Base-by-base conservation (phyloP, 371 early-diverging fungal genomes). In the Syncephalastrum monosporum region DNA sequence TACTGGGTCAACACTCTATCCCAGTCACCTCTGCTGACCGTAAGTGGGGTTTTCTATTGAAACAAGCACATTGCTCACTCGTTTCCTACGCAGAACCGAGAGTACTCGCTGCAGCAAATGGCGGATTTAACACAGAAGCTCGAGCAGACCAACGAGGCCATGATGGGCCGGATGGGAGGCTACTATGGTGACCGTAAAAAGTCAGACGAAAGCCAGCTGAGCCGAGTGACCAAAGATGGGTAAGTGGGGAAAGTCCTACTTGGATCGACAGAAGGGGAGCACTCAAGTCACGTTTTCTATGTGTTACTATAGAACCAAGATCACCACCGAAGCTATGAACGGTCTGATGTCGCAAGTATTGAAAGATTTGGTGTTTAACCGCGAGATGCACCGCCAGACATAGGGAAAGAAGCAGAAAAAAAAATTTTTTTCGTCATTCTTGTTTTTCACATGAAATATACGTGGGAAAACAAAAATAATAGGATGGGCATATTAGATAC, bases 1-100 rank as follows among this genome's bases (percentile, higher is more conserved):
- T 96, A 96, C 75, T 97, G 99, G 99, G 86, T 93, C 27, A 90
- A 91, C 66, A 97, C 96, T 1, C 79, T 98, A 25, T 89, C 95
- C 5, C 91, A 93, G 69, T 92, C 94, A 0, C 87, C 95, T 12
- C 78, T 98, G n/a, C 74, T 95, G 29, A 85, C 93, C 27, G 94
- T 89, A 86, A 69, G 80, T 49, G 15, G 3, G n/a, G 14, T 2
- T 21, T 19, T 3, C 15, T n/a, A 14, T 7, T 1, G 21, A 45
- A 38, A 15, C 13, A 45, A 43, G 10, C 15, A n/a, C 6, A 57
- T 10, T 10, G 42, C 48, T 49, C 24, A 21, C 50, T 13, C 16
- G 41, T 19, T 5, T 19, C 24, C 2, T 55, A 4, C 50, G 21
- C 67, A 91, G 92, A 92, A 92, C 67, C 88, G 92, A 15, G 91